Evolutionary conservation across 176 grass and related monocot genomes (phyloP), one percentile per base, ranked within the genome.

Genomic region (Avena insularis): DNA sequence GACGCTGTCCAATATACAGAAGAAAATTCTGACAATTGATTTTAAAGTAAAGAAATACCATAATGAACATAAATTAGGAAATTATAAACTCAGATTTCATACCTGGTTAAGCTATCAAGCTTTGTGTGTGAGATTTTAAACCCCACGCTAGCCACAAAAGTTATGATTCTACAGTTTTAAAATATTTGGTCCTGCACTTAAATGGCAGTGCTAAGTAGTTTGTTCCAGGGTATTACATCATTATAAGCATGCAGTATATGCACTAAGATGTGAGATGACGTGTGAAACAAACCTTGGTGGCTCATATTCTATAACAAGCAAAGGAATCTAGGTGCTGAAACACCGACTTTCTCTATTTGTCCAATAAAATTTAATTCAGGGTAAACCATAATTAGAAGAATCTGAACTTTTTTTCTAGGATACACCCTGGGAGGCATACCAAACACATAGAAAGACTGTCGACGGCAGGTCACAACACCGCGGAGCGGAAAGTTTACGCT

Each of bases 61-160:
- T 68, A 14, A 3, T 57, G 51, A 20, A 49, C 54, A 55, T 71
- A 21, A 62, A 71, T 45, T 65, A 43, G 20, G 21, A 49, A 77
- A 83, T 62, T 54, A 6, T 16, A 35, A 82, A 7, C 62, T 78
- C 8, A 51, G 38, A 64, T 9, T 67, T 53, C 62, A 66, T 87
- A 98, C 95, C 93, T 94, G 84, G 94, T 99, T 66, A 92, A 86
- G 78, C 82, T 71, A 90, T 87, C 97, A 91, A 99, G 90, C 68
- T 99, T 99, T 45, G 97, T 90, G 33, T 92, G 90, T 80, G 94
- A 99, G 58, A 96, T 93, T 82, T 94, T 99, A 91, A 93, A 94
- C 70, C 97, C 92, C 72, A 89, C 97, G 79, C 92, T 99, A 70
- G 92, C 94, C 71, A 99, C 54, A 75, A 91, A 47, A 96, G 71